Evolutionary conservation across 345 rosid genomes (phyloP), one percentile per base, ranked within the genome.

Genomic region (Noccaea bulbosa): DNA sequence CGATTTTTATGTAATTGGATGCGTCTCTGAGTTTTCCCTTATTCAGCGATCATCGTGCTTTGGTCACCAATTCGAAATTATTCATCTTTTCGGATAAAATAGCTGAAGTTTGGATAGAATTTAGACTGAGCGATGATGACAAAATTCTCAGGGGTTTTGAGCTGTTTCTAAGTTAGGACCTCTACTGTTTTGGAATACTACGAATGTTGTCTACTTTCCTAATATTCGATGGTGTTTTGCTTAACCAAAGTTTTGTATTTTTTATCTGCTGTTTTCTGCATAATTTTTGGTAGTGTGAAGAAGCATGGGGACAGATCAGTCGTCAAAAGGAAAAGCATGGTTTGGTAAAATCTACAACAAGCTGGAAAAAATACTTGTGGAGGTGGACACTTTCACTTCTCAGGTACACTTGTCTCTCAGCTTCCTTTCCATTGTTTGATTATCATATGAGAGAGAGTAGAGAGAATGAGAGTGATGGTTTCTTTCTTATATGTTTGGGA

Each of bases 341-440:
- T 82, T 86, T 64, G 87, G 91, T 35, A 80, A 83, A 70, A 71
- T 91, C 48, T 86, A 65, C 72, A 86, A 83, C 80, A 91, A 84
- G 78, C 79, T 89, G 53, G 97, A 89, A 82, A 81, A 78, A 2
- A 57, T 91, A 63, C 75, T 85, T 78, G 80, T 77, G 11, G 91
- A 87, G 56, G 84, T 88, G 56, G 97, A 88, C 62, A 76, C 58
- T 69, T 80, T 84, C 51, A 74, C 85, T 78, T 73, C 74, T 2
- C 74, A 75, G 78, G 74, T 75, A 44, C 55, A 53, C 20, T 27
- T 27, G 4, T 27, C n/a, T 30, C 9, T 38, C 49, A 1, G 6
- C 8, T 17, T 43, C 4, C 34, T 7, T 44, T 11, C 6, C 34
- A 11, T 44, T 11, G 57, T 11, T 11, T 62, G 48, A 3, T 24